Percentiles rank a stretch among this genome's conserved stretches.
phyloP scores from a whole-genome alignment of 495 filamentous ascomycete genomes.

The Pyrenopolyporus hunteri region DNA sequence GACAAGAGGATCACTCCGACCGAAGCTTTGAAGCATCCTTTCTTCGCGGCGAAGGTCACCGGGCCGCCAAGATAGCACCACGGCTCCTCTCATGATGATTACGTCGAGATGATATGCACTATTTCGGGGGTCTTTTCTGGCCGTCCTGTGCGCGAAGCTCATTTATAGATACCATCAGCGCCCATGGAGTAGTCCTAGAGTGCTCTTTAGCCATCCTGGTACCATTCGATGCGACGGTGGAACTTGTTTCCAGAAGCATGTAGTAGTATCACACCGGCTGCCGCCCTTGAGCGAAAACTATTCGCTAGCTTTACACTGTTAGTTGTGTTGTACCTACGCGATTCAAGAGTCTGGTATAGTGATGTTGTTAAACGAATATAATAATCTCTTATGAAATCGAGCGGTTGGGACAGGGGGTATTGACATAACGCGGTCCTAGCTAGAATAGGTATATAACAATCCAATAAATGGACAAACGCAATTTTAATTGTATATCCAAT shows the following conservation, averaged over 20 bases:
- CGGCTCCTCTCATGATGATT: not conserved
- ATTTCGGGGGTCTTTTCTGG: not conserved
- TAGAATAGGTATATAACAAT: too few species aligned
- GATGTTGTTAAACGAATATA: not conserved
- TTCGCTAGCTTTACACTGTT: not conserved
- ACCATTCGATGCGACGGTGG: not conserved
- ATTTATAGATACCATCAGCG: not conserved
- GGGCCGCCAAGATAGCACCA: conserved; percentile 30
- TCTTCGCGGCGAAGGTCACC: conserved; percentile 53
- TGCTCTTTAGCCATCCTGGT: conserved; percentile 4
- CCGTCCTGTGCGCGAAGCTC: not conserved
- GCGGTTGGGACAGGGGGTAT: not conserved
- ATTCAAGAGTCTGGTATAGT: not conserved
- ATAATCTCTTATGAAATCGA: not conserved
- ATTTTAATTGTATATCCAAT: too few species aligned
- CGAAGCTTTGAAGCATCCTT: conserved; percentile 89
- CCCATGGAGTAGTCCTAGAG: not conserved
- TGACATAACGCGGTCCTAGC: too few species aligned
- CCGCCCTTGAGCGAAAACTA: not conserved
- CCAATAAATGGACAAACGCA: too few species aligned
- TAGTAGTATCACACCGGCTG: not conserved
- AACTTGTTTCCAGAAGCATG: not conserved
- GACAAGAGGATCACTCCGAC: conserved; percentile 87
- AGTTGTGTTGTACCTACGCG: not conserved
- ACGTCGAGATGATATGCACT: not conserved